Conservation (phyloP, 2,329 filamentous ascomycete species). For the Bipolaris victoriae region DNA sequence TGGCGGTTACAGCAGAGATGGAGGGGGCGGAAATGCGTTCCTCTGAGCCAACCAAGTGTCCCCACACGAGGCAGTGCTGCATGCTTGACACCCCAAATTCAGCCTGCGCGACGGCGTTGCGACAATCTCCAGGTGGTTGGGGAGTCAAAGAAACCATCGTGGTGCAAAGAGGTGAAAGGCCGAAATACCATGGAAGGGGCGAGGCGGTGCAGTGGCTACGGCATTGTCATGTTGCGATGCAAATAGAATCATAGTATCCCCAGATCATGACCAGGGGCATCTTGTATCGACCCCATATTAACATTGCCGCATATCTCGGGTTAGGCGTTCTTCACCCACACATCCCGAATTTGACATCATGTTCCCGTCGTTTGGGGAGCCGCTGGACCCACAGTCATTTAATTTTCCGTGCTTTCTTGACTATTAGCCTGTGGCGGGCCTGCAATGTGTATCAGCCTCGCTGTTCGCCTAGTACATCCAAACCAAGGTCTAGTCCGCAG, state of each 20-base stretch:
- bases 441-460: slow-evolving; percentile 1
- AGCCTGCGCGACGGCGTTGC: slow-evolving; percentile 7
- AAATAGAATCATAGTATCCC: not conserved
- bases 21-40: slow-evolving; percentile 5
- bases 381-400: not conserved
- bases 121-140: not conserved
- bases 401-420: not conserved
- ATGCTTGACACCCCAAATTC: slow-evolving; percentile 5
- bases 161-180: slow-evolving; percentile 1
- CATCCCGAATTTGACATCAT: not conserved
- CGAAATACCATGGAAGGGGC: not conserved
- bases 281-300: not conserved
- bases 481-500: not conserved
- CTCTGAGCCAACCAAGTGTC: slow-evolving; percentile 13
- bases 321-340: not conserved
- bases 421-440: not conserved
- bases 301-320: not conserved
- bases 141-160: not conserved
- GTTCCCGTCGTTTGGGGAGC: not conserved
- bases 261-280: not conserved
- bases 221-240: not conserved
- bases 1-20: slow-evolving; percentile 11
- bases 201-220: slow-evolving; percentile 1
- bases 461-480: not conserved
- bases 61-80: slow-evolving; percentile 8